A percentile compares a stretch with the other conserved stretches of the same genome.
Evolutionary conservation across 1,139 yeast species (phyloP).

Genomic region (Blastobotrys aristatus): DNA sequence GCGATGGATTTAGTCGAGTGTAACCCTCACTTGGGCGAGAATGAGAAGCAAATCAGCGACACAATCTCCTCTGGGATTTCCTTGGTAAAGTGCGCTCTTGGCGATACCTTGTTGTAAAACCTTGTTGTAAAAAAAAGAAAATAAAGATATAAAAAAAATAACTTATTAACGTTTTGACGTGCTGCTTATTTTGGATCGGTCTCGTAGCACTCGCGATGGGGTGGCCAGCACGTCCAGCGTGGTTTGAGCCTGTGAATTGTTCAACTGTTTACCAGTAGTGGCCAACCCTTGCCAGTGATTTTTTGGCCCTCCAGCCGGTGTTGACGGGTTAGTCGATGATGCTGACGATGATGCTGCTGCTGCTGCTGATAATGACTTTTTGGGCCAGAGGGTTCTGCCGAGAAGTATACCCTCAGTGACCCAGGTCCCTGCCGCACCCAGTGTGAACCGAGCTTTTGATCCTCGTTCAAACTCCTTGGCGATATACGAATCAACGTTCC

Average conservation of each 20-base stretch:
- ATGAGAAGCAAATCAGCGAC: conserved; percentile 70
- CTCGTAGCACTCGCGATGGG: conserved; percentile 26
- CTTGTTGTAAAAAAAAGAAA: not conserved
- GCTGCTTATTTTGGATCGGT: conserved; percentile 16
- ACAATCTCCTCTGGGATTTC: conserved; percentile 91
- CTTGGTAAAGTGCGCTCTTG: conserved; percentile 88
- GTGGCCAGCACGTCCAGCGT: conserved; percentile 20
- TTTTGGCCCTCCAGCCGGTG: not conserved
- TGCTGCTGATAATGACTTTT: conserved; percentile 10
- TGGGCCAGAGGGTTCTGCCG: conserved; percentile 67
- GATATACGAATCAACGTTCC: conserved; percentile 38
- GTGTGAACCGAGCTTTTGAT: conserved; percentile 49
- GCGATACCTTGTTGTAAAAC: conserved; percentile 79
- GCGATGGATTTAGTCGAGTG: conserved; percentile 92
- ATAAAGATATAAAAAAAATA: not conserved
- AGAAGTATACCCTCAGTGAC: conserved; percentile 62
- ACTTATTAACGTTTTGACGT: not conserved
- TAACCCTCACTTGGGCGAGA: conserved; percentile 82
- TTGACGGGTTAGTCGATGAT: not conserved
- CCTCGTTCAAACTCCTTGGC: conserved; percentile 66
- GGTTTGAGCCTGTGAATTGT: not conserved
- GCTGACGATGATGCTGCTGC: not conserved
- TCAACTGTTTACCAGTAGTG: conserved; percentile 5
- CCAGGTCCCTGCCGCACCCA: conserved; percentile 43
- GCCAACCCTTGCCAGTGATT: not conserved